A percentile compares a stretch with the other conserved stretches of the same genome.
phyloP scores from a whole-genome alignment of 208 protist genomes.

The Trypanosoma platydactyli region DNA sequence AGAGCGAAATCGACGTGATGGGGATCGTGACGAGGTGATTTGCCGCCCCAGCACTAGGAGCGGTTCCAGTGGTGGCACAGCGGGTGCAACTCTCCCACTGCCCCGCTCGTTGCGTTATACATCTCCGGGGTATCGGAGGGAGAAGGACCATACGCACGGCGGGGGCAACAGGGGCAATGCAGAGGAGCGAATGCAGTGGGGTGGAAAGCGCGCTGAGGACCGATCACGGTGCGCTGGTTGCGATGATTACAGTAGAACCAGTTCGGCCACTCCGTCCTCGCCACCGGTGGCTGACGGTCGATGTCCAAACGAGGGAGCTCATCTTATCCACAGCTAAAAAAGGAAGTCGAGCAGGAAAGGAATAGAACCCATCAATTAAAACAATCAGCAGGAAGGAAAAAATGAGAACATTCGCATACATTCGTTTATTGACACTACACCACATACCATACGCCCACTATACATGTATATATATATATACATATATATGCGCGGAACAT shows the following conservation, averaged over 20 bases:
- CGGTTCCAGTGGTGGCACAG: constrained; percentile 2
- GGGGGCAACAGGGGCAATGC: constrained; percentile 8
- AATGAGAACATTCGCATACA: not conserved
- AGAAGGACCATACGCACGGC: not conserved
- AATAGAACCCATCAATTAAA: not conserved
- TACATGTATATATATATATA: no score
- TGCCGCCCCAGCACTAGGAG: not conserved
- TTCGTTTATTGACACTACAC: no score
- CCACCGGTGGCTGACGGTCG: constrained; percentile 3
- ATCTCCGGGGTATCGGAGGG: constrained; percentile 1
- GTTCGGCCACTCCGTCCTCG: constrained; percentile 19
- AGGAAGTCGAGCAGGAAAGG: not conserved
- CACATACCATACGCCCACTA: no score
- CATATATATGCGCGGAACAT: no score
- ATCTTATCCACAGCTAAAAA: not conserved
- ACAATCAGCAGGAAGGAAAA: not conserved
- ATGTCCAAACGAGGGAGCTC: no score
- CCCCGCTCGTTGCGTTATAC: constrained; percentile 21
- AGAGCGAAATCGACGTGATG: constrained; percentile 29
- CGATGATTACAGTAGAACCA: not conserved
- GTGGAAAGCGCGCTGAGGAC: constrained; percentile 4
- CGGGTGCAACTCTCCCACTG: constrained; percentile 13
- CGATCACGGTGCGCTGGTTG: constrained; percentile 3
- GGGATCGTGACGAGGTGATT: constrained; percentile 14
- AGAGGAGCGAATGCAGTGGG: not conserved